A percentile compares a stretch with the other conserved stretches of the same genome.
phyloP scores from a whole-genome alignment of 1,139 yeast species.

The Debaryomyces sp. region DNA sequence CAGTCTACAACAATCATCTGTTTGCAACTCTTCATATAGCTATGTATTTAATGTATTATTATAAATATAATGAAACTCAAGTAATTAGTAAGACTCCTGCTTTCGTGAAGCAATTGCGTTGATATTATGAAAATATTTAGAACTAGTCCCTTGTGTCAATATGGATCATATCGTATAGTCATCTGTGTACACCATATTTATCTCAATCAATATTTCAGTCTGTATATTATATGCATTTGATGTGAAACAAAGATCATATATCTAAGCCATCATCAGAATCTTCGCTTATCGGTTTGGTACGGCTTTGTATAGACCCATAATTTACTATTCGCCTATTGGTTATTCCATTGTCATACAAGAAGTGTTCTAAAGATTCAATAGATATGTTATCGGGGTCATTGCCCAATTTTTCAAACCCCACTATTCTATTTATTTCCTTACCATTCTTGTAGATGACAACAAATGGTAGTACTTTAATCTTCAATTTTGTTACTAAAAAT shows the following conservation, averaged over 20 bases:
- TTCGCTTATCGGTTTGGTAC: conserved; percentile 6
- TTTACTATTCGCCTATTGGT: conserved; percentile 38
- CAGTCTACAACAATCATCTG: background rate
- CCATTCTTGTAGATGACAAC: conserved; percentile 66
- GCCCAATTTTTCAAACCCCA: conserved; percentile 69
- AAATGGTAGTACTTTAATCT: conserved; percentile 70
- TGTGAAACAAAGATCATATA: conserved; percentile 3
- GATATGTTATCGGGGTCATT: conserved; percentile 32
- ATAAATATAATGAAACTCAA: background rate
- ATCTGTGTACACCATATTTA: background rate
- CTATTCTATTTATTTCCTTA: conserved; percentile 55
- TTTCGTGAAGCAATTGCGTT: background rate
- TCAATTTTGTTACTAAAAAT: conserved; percentile 64
- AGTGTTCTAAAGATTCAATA: conserved; percentile 49
- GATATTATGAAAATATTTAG: no score
- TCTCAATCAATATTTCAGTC: background rate
- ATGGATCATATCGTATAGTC: no score
- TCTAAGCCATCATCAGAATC: conserved; percentile 25
- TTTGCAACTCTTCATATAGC: background rate
- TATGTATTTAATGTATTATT: background rate
- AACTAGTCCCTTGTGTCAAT: no score
- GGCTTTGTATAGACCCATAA: conserved; percentile 19
- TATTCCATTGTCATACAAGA: conserved; percentile 33
- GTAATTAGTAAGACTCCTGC: background rate
- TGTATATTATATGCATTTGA: background rate